Percentiles rank a stretch among this genome's conserved stretches.
Evolutionary conservation across 2,329 filamentous ascomycete genomes (phyloP).

Genomic region (Aureobasidium sp.): DNA sequence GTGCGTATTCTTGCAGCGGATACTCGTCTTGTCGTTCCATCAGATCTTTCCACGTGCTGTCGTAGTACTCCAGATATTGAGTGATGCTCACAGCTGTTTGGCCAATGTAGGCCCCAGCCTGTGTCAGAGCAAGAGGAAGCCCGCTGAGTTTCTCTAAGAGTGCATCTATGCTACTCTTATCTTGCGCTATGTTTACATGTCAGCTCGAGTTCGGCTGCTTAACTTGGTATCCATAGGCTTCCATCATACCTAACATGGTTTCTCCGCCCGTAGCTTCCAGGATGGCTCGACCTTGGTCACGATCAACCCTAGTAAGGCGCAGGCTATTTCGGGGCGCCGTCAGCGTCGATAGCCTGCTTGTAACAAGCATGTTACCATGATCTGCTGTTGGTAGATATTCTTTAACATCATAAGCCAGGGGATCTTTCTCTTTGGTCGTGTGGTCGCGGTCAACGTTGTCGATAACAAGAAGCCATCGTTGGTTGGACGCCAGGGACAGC

Average conservation of each 20-base stretch:
- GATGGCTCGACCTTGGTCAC: not conserved
- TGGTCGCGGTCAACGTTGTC: not conserved
- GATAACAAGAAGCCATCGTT: not conserved
- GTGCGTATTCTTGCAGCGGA: too few relatives aligned
- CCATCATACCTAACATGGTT: not conserved
- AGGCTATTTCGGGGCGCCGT: not conserved
- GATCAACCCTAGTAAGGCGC: not conserved
- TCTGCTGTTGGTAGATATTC: not conserved
- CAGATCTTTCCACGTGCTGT: too few relatives aligned
- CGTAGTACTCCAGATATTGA: too few relatives aligned
- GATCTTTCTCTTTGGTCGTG: not conserved
- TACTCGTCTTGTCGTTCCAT: too few relatives aligned
- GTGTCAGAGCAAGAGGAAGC: too few relatives aligned
- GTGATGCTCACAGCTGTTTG: too few relatives aligned
- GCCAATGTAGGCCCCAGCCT: too few relatives aligned
- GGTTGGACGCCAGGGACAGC: not conserved
- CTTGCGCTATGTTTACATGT: not conserved
- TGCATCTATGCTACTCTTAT: not conserved
- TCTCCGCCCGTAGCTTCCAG: not conserved
- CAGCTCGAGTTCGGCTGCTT: not conserved
- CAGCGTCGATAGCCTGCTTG: not conserved
- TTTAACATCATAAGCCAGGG: not conserved
- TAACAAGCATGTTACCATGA: not conserved
- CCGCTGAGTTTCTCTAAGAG: too few relatives aligned
- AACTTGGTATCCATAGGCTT: not conserved